phyloP scores from a whole-genome alignment of 106 monocot species.

The Hemerocallis citrina region DNA sequence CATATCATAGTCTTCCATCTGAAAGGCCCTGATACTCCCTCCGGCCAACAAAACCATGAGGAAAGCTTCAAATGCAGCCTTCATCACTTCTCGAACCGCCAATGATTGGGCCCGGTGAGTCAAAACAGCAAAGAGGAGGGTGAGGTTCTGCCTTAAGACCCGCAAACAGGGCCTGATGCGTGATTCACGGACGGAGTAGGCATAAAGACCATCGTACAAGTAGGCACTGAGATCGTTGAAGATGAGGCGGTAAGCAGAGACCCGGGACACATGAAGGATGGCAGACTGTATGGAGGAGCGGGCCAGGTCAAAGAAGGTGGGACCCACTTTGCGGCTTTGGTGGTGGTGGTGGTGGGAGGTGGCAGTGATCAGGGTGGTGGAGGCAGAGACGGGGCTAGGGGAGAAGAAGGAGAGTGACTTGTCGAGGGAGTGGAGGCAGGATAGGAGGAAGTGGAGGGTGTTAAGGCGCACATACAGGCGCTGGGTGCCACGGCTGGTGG shows the following conservation, averaged over 20 bases:
- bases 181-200: not conserved
- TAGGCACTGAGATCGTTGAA: conserved; percentile 14
- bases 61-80: conserved; percentile 27
- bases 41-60: conserved; percentile 30
- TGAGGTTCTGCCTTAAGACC: conserved; percentile 22
- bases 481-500: conserved; percentile 32
- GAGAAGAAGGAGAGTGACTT: conserved; percentile 19
- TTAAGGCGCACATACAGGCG: conserved; percentile 38
- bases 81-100: conserved; percentile 27
- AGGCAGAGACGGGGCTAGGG: not conserved
- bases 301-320: conserved; percentile 18
- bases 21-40: conserved; percentile 11
- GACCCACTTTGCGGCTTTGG: conserved; percentile 9
- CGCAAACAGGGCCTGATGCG: conserved; percentile 10
- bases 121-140: conserved; percentile 15
- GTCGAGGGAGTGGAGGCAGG: conserved; percentile 29
- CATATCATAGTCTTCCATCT: conserved; percentile 14
- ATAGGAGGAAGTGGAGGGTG: conserved; percentile 35
- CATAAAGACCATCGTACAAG: conserved; percentile 24
- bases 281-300: conserved; percentile 22
- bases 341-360: not conserved
- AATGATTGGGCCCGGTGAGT: conserved; percentile 27
- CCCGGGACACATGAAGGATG: conserved; percentile 24
- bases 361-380: not conserved
- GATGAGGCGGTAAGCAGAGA: conserved; percentile 32